phyloP scores from a whole-genome alignment of 176 grass and related monocot genomes.

The Avena atlantica region DNA sequence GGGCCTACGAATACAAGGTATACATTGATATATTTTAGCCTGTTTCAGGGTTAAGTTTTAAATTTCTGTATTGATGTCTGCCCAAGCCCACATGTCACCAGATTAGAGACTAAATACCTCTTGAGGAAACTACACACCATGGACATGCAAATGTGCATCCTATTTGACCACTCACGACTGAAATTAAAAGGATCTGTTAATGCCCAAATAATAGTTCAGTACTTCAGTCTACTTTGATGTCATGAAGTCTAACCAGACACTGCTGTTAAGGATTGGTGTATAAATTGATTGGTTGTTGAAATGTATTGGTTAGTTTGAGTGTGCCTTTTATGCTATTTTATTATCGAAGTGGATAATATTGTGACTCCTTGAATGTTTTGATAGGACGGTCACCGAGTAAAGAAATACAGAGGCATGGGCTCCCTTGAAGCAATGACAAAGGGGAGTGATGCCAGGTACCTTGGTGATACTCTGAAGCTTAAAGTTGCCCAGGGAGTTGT shows the following conservation, averaged over 20 bases:
- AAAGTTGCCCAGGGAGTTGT: slow-evolving; percentile 94
- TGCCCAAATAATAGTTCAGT: slow-evolving; percentile 15
- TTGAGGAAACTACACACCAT: background rate
- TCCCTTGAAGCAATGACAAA: slow-evolving; percentile 97
- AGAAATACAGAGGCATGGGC: slow-evolving; percentile 98
- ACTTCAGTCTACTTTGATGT: slow-evolving; percentile 11
- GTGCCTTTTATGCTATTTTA: background rate
- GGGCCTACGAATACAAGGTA: slow-evolving; percentile 80
- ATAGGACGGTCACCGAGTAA: slow-evolving; percentile 74
- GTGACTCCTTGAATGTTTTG: slow-evolving; percentile 28
- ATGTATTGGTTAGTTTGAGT: slow-evolving; percentile 17
- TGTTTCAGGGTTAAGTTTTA: background rate
- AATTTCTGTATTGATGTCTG: background rate
- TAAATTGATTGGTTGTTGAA: background rate
- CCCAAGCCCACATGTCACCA: background rate
- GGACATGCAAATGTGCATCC: slow-evolving; percentile 32
- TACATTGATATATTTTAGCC: background rate
- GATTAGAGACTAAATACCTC: background rate
- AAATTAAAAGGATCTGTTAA: slow-evolving; percentile 10
- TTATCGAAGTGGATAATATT: background rate
- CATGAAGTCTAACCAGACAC: background rate
- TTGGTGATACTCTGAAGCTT: slow-evolving; percentile 93
- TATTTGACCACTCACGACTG: background rate
- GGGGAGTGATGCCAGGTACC: slow-evolving; percentile 89
- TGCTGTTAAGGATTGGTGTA: background rate